Conservation (phyloP, 2,329 filamentous ascomycete species). For the Fusarium coicis region DNA sequence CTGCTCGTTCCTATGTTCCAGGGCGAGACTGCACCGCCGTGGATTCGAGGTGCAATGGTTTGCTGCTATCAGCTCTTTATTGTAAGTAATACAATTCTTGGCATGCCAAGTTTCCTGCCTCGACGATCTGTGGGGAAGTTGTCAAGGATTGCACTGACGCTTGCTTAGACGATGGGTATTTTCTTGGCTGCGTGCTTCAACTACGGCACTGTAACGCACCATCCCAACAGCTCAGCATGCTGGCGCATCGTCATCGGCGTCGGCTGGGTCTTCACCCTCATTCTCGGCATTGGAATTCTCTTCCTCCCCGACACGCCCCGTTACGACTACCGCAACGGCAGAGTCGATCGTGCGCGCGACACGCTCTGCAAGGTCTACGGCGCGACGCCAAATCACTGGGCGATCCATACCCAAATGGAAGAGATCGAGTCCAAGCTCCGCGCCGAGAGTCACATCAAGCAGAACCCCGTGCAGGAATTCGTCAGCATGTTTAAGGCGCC, state of each 20-base stretch:
- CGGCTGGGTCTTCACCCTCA: slow-evolving; percentile 61
- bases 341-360: slow-evolving; percentile 56
- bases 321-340: slow-evolving; percentile 61
- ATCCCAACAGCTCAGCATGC: slow-evolving; percentile 56
- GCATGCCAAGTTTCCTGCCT: background rate
- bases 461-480: slow-evolving; percentile 58
- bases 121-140: background rate
- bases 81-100: slow-evolving; percentile 47
- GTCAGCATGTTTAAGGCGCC: slow-evolving; percentile 72
- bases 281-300: slow-evolving; percentile 61
- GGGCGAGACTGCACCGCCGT: slow-evolving; percentile 74
- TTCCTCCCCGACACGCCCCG: slow-evolving; percentile 64
- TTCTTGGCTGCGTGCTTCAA: slow-evolving; percentile 69
- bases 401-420: slow-evolving; percentile 60
- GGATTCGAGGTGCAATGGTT: slow-evolving; percentile 73
- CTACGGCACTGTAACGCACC: slow-evolving; percentile 66
- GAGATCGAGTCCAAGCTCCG: slow-evolving; percentile 65
- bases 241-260: slow-evolving; percentile 71
- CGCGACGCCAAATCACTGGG: slow-evolving; percentile 54
- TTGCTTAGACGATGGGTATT: slow-evolving; percentile 63
- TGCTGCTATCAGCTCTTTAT: slow-evolving; percentile 78
- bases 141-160: background rate
- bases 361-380: slow-evolving; percentile 63
- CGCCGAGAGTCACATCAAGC: slow-evolving; percentile 56
- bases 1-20: slow-evolving; percentile 79